A percentile compares a stretch with the other conserved stretches of the same genome.
phyloP scores from a whole-genome alignment of 495 filamentous ascomycete genomes.

The Penicillium canariense region DNA sequence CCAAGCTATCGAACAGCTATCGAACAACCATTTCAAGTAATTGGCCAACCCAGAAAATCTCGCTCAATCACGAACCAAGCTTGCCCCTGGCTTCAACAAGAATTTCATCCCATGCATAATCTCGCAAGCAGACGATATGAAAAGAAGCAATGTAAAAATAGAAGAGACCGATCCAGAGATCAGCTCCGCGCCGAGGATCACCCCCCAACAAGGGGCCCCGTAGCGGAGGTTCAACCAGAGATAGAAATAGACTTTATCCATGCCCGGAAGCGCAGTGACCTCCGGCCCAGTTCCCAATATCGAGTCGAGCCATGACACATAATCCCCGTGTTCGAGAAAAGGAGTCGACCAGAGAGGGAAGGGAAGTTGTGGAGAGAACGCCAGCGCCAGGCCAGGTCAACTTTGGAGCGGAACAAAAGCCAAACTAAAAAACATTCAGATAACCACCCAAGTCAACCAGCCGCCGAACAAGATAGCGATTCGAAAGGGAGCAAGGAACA shows the following conservation, averaged over 20 bases:
- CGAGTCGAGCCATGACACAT: background rate
- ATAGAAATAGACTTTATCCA: constrained; percentile 6
- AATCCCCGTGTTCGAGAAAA: background rate
- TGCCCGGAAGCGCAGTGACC: background rate
- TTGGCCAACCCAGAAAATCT: too few species aligned
- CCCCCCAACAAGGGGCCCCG: background rate
- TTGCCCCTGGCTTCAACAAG: too few species aligned
- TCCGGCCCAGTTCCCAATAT: background rate
- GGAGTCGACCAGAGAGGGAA: background rate
- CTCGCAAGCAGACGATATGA: too few species aligned
- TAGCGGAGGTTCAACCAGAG: background rate
- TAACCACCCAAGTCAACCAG: background rate
- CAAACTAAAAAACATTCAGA: background rate
- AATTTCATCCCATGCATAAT: too few species aligned
- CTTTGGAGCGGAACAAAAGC: background rate
- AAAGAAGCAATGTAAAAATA: background rate
- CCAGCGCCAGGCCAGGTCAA: background rate
- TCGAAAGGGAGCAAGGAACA: background rate
- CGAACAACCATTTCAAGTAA: background rate
- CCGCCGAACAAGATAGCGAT: background rate
- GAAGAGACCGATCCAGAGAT: background rate
- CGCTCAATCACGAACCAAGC: too few species aligned
- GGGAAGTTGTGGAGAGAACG: too few species aligned
- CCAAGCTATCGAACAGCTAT: background rate
- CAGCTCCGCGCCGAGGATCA: background rate